Evolutionary conservation across 768 basidiomycete species (phyloP), one percentile per base, ranked within the genome.

Genomic region (Amanita rubescens): DNA sequence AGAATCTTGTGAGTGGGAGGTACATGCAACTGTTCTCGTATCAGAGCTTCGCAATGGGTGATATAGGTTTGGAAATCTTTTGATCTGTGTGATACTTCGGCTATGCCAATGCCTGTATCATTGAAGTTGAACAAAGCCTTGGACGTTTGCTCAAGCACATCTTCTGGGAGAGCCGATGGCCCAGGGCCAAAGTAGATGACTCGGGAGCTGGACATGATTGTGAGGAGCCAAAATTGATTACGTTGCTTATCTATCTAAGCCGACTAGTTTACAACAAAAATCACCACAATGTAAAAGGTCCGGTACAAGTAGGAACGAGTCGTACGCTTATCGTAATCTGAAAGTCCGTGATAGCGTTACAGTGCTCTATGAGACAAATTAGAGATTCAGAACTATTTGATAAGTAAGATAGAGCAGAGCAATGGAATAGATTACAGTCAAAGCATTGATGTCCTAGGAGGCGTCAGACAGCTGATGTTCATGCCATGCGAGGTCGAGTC

Each of bases 1-100:
- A 99, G 79, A 62, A 99, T 79, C 46, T 78, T 72, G 72, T 98
- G 94, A 9, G 85, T 87, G 37, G 79, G 65, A 8, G 96, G 95
- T 32, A 99, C 83, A 14, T 77, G 69, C 55, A 98, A 85, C 62
- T 94, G 85, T 12, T 70, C 71, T 54, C 92, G 82, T 57, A 93
- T 81, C 63, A 82, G 80, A 34, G 71, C 66, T 68, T 86, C 82
- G 62, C 86, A 73, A 47, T 74, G 66, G 53, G 74, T 70, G 58
- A 94, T 67, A 68, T 85, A 87, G 19, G 77, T 74, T 49, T 77
- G 76, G 67, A 98, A 98, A 58, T 94, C 87, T 61, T 89, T 82
- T 37, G 93, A 93, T 59, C 96, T 88, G 68, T 99, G 96, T 1
- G 93, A 95, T 65, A 98, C 81, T 69, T 99, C 96, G 39, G 92